Evolutionary conservation across 2,329 filamentous ascomycete genomes (phyloP).

Genomic region (Myriosclerotinia scirpicola): DNA sequence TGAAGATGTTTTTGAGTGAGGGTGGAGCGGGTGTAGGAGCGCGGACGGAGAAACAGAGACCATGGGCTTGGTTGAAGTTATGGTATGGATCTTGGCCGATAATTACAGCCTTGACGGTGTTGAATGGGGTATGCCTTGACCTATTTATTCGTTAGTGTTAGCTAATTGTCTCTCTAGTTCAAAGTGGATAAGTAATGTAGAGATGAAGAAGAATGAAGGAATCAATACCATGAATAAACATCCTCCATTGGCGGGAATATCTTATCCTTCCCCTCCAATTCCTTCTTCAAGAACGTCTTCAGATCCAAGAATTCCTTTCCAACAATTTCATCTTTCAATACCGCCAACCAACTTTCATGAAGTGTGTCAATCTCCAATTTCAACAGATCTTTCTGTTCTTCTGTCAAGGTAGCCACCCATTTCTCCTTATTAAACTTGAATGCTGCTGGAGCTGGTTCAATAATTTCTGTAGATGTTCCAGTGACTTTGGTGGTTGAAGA

Average conservation of each 20-base stretch:
- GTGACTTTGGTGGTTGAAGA: slow-evolving; percentile 42
- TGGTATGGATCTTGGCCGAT: slow-evolving; percentile 97
- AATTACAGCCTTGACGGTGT: slow-evolving; percentile 87
- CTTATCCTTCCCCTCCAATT: slow-evolving; percentile 70
- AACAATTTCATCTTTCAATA: slow-evolving; percentile 82
- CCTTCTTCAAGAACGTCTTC: slow-evolving; percentile 81
- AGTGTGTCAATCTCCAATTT: slow-evolving; percentile 89
- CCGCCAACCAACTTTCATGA: slow-evolving; percentile 85
- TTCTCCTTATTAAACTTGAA: slow-evolving; percentile 80
- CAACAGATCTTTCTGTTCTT: slow-evolving; percentile 80
- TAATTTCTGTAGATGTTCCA: slow-evolving; percentile 38
- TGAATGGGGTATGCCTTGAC: slow-evolving; percentile 89
- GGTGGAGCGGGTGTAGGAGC: slow-evolving; percentile 86
- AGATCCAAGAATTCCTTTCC: slow-evolving; percentile 79
- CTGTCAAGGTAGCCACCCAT: slow-evolving; percentile 78
- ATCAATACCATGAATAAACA: slow-evolving; percentile 85
- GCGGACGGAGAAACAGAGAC: slow-evolving; percentile 91
- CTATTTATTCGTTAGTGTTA: slow-evolving; percentile 49
- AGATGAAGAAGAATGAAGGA: slow-evolving; percentile 16
- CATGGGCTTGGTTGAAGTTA: slow-evolving; percentile 92
- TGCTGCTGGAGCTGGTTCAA: slow-evolving; percentile 28
- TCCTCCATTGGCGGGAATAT: slow-evolving; percentile 87
- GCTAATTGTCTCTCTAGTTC: slow-evolving; percentile 15
- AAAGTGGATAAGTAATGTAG: not conserved
- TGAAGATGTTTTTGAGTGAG: slow-evolving; percentile 93